Evolutionary conservation across 345 rosid genomes (phyloP), one percentile per base, ranked within the genome.

Genomic region (Hevea brasiliensis): DNA sequence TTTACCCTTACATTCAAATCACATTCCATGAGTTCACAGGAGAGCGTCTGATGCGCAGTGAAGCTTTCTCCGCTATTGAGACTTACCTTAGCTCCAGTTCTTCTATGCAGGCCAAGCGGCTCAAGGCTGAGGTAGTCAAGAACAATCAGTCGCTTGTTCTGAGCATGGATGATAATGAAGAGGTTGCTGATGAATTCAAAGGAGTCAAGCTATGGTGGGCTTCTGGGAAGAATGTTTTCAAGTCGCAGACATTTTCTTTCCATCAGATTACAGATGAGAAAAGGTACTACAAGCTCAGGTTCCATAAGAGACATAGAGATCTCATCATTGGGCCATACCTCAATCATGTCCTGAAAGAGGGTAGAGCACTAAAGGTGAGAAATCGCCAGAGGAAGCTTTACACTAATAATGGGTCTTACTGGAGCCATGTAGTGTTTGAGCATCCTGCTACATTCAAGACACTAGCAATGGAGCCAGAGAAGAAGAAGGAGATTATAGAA

Each of bases 151-250:
- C 59, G 4, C 72, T 68, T 3, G 60, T 68, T 54, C 72, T 68
- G 1, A 50, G 60, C 47, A 68, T 68, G 72, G 72, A 68, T 54
- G 72, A 68, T 37, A 17, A 68, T 37, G 72, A 68, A 68, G 72
- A 68, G 20, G 61, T 68, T 51, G 24, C 72, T 9, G 60, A 50
- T 54, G 45, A 68, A 18, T 68, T 51, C 29, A n/a, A 68, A 18
- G 72, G 72, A 3, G 59, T 51, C 9, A 68, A 68, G 61, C 60
- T 68, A 17, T 68, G 72, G 72, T 68, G 72, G 72, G 72, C 72
- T 17, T 68, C 72, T 4, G 61, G 76, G 3, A 62, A 63, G 13
- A 40, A 63, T 50, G 70, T 66, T 66, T 66, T 66, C 23, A 66
- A 66, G 27, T 45, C 70, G 1, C 70, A 66, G 5, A 66, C 70